phyloP scores from a whole-genome alignment of 768 basidiomycete species.

The Steccherinum ochraceum region DNA sequence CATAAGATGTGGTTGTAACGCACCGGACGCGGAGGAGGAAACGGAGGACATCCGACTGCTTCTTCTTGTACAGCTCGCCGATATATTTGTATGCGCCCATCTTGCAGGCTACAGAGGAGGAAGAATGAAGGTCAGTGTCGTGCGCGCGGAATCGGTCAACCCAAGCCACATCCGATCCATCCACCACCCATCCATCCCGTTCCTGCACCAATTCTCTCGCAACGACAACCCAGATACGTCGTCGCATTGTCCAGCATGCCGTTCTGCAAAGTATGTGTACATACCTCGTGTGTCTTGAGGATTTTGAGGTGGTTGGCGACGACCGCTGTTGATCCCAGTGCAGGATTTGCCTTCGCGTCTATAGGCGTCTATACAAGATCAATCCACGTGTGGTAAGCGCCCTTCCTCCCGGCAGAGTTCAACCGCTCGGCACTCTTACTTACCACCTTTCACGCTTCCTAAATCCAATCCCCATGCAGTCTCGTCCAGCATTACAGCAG shows the following conservation, averaged over 20 bases:
- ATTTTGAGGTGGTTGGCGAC: conserved; percentile 17
- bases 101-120: conserved; percentile 34
- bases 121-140: conserved; percentile 14
- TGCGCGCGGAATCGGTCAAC: background rate
- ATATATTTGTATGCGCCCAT: conserved; percentile 98
- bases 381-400: background rate
- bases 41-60: conserved; percentile 94
- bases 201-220: conserved; percentile 6
- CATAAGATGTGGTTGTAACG: conserved; percentile 22
- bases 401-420: background rate
- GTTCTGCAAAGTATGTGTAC: conserved; percentile 10
- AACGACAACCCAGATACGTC: background rate
- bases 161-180: conserved; percentile 16
- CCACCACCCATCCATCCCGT: conserved; percentile 24
- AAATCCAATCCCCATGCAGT: too few relatives aligned
- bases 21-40: conserved; percentile 96
- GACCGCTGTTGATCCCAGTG: background rate
- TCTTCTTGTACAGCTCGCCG: conserved; percentile 97
- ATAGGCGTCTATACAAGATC: too few relatives aligned
- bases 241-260: conserved; percentile 7
- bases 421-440: background rate
- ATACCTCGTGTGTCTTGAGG: conserved; percentile 28
- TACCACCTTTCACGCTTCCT: background rate
- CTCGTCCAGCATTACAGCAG: too few relatives aligned
- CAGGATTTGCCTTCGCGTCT: background rate